Base-by-base conservation (phyloP, 2,329 filamentous ascomycete genomes). In the Ascochyta viciae-villosae region DNA sequence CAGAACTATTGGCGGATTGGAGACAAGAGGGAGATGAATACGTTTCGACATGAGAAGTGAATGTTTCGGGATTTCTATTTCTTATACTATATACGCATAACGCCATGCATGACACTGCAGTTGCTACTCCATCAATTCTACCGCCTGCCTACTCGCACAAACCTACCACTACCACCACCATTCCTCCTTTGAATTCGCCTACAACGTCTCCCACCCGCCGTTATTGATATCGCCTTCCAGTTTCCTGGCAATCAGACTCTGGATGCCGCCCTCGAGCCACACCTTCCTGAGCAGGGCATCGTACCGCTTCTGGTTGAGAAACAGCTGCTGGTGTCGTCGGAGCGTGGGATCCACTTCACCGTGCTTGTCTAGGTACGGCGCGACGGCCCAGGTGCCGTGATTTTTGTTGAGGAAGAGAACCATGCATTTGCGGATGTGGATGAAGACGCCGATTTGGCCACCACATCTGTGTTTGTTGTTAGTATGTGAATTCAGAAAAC, bases 211-310 rank as follows among this genome's bases (percentile, higher is more conserved):
- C 95, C 95, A 99, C 0, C 95, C 95, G 0, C 95, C 95, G 67
- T 92, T 97, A 73, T 99, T 99, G 40, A 97, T 92, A 75, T 99
- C 95, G 13, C 91, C 89, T 80, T 99, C 95, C 63, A 99, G 77
- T 76, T 92, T 94, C 63, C 95, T 84, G 62, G 90, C 91, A 72
- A 99, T 96, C 42, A 92, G 87, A 64, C 90, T 96, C 33, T 93
- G 93, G 26, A 99, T 87, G 4, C 90, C 89, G 67, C 97, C 92
- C 45, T 87, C 86, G 57, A 98, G 81, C 89, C 96, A 97, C 39
- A 93, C 87, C 64, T 89, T 91, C 46, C 95, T 84, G 54, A 97
- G 83, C 76, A 97, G 83, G 33, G 89, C 87, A 76, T 99, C 95
- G 75, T 98, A 99, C 63, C 95, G 83, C 77, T 90, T 94, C 79